Evolutionary conservation across 352 stramenopile genomes (phyloP).

Genomic region (Globisporangium nagaii): DNA sequence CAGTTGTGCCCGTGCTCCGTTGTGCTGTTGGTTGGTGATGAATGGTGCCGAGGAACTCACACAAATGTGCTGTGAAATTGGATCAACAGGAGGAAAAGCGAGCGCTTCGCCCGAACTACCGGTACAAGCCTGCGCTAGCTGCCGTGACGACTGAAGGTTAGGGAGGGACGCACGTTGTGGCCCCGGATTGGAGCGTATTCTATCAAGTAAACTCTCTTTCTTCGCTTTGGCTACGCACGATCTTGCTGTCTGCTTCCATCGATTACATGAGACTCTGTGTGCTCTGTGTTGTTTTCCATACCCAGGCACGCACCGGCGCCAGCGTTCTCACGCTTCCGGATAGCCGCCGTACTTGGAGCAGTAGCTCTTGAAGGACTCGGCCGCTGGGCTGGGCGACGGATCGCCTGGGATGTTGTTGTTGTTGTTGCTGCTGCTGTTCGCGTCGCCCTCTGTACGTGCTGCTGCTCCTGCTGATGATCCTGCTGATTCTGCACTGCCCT

Average conservation of each 20-base stretch:
- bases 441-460: background rate
- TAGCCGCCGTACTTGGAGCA: conserved; percentile 87
- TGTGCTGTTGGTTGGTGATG: background rate
- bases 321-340: conserved; percentile 30
- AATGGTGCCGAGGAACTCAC: background rate
- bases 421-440: conserved; percentile 13
- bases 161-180: conserved; percentile 2
- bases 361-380: conserved; percentile 64
- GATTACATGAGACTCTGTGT: conserved; percentile 1
- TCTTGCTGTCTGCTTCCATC: background rate
- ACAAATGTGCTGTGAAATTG: background rate
- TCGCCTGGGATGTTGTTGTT: conserved; percentile 18
- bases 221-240: background rate
- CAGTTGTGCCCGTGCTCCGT: too few species aligned
- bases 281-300: background rate
- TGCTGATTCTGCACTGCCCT: background rate
- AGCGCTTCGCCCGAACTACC: conserved; percentile 71
- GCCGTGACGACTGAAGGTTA: conserved; percentile 11
- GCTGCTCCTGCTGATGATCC: background rate
- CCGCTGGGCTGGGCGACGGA: conserved; percentile 20
- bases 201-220: conserved; percentile 20
- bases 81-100: conserved; percentile 67
- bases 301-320: background rate
- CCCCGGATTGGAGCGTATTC: conserved; percentile 5
- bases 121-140: conserved; percentile 41